Evolutionary conservation across 352 stramenopile genomes (phyloP), one percentile per base, ranked within the genome.

Genomic region (Phytophthora meadii): DNA sequence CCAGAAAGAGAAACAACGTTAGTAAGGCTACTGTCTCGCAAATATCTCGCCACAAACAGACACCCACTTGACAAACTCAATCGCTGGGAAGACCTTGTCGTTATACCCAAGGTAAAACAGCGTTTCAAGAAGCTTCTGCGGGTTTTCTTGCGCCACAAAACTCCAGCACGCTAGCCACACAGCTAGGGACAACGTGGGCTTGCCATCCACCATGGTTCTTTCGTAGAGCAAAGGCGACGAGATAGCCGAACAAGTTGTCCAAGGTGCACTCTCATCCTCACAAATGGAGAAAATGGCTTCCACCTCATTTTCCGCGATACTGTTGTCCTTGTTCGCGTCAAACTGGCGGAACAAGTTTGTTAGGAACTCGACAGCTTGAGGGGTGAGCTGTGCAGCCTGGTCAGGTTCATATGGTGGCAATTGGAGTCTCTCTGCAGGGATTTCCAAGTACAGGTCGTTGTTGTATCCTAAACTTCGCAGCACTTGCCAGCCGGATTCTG

Each of bases 401-500:
- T 93, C 86, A 6, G 87, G 72, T 55, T 95, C 89, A 30, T 82
- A 67, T 2, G 70, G 50, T 9, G 79, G 69, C 22, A 94, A 40
- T 8, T 81, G 70, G 25, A 93, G 64, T 14, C 83, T 79, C 54
- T 93, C 81, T 1, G 72, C 66, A 3, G 87, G 85, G 44, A 95
- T 92, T 57, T 92, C 82, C n/a, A 94, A 63, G 11, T 88, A 58
- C 32, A 95, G 64, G 4, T 90, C 79, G 27, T 95, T 92, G 62
- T 81, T 90, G 78, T 95, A 95, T 34, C 85, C 87, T 32, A 95
- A 69, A 62, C 76, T 88, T 10, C 87, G 85, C 47, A 95, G 66
- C 41, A 93, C 86, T 57, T 94, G 87, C 90, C 90, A 97, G 67
- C 87, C 91, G 11, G 81, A 91, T 74, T 97, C 90, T n/a, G 89